These are phyloP conservation scores for Boletus rubescentipes DNA, from an alignment of 768 basidiomycete genomes.

Conservation along the genomic window DNA sequence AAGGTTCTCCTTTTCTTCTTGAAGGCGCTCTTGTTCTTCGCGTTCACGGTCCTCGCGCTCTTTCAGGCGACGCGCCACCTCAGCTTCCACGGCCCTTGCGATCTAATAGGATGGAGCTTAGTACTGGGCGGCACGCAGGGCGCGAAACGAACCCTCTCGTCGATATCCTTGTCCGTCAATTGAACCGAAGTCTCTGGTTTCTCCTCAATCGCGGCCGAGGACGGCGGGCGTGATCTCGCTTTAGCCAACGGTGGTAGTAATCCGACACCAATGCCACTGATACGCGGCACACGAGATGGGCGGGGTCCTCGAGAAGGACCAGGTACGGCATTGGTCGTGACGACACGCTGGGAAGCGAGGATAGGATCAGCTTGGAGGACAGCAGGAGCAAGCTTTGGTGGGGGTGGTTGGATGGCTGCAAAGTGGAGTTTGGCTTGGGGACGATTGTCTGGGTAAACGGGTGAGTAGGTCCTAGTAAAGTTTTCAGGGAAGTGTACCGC, in stretches of 20 bases:
- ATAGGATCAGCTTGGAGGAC: constrained; percentile 44
- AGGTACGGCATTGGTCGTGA: constrained; percentile 14
- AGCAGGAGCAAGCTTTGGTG: constrained; percentile 46
- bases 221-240: constrained; percentile 19
- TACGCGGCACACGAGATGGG: constrained; percentile 32
- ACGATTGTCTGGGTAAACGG: constrained; percentile 47
- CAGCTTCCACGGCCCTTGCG: constrained; percentile 68
- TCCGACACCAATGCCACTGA: constrained; percentile 29
- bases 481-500: constrained; percentile 45
- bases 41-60: constrained; percentile 37
- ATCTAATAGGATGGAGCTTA: constrained; percentile 44
- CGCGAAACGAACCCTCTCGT: constrained; percentile 53
- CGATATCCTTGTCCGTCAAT: constrained; percentile 69
- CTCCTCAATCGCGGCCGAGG: constrained; percentile 11
- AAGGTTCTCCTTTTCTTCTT: constrained; percentile 29
- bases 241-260: constrained; percentile 25
- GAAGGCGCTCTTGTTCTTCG: constrained; percentile 31
- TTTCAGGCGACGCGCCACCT: constrained; percentile 66
- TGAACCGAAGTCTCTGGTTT: constrained; percentile 17
- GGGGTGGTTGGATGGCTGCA: constrained; percentile 53
- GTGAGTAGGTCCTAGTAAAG: neutral
- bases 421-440: constrained; percentile 62
- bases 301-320: constrained; percentile 27
- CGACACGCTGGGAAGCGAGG: constrained; percentile 7
- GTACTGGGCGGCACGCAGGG: neutral